phyloP scores from a whole-genome alignment of 2,329 filamentous ascomycete genomes.

The Ophiostoma triangulosporum region DNA sequence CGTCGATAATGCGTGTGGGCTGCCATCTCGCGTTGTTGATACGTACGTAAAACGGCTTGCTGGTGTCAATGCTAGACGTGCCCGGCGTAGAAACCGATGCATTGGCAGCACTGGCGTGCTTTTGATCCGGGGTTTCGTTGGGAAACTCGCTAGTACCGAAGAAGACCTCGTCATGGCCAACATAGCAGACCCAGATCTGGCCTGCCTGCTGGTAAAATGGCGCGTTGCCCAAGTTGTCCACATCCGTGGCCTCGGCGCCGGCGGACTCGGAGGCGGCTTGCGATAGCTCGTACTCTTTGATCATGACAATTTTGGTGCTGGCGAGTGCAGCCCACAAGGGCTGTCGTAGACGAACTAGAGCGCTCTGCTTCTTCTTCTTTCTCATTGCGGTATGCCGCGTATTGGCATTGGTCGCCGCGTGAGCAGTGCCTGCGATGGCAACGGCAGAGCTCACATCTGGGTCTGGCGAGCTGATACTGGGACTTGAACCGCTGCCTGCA shows the following conservation, averaged over 20 bases:
- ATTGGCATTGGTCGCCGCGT: background rate
- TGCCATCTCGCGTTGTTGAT: slow-evolving; percentile 73
- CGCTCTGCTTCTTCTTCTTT: slow-evolving; percentile 81
- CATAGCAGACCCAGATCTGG: slow-evolving; percentile 70
- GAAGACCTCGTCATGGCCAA: slow-evolving; percentile 63
- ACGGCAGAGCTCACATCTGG: background rate
- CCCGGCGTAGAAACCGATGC: slow-evolving; percentile 7
- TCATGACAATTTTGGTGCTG: slow-evolving; percentile 91
- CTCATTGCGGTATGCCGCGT: slow-evolving; percentile 42
- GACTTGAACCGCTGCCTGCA: background rate
- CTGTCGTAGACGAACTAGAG: slow-evolving; percentile 78
- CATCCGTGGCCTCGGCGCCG: slow-evolving; percentile 61
- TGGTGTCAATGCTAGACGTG: slow-evolving; percentile 44
- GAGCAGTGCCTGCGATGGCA: background rate
- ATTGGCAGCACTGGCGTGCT: slow-evolving; percentile 20
- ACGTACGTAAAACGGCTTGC: slow-evolving; percentile 65
- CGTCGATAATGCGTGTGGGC: slow-evolving; percentile 54
- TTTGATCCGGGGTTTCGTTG: slow-evolving; percentile 21
- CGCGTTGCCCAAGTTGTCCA: slow-evolving; percentile 63
- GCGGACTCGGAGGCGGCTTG: slow-evolving; percentile 60
- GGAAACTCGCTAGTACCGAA: slow-evolving; percentile 59
- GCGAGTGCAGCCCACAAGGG: slow-evolving; percentile 89
- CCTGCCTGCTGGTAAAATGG: slow-evolving; percentile 57
- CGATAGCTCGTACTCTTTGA: slow-evolving; percentile 80
- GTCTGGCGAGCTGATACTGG: background rate